These are phyloP conservation scores for Aspergillus ochraceus DNA, from an alignment of 2,329 filamentous ascomycete species.

Conservation along the genomic window DNA sequence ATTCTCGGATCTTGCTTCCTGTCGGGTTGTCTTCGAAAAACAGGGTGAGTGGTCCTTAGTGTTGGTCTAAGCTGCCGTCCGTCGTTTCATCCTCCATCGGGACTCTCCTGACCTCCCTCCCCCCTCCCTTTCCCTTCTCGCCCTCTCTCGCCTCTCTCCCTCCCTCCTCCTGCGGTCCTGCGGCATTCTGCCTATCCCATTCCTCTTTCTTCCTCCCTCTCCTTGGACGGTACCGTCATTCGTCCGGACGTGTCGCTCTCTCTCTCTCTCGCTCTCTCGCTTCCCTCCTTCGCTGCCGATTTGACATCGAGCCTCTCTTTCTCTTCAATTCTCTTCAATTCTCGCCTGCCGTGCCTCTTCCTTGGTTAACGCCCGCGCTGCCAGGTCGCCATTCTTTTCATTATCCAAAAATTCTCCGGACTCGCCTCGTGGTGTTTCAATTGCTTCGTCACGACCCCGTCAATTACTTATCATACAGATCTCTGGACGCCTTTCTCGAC, in stretches of 20 bases:
- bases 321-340: constrained; percentile 7
- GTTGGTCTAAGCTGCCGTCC: constrained; percentile 10
- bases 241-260: constrained; percentile 6
- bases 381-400: constrained; percentile 17
- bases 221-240: constrained; percentile 2
- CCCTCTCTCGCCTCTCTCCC: constrained; percentile 5
- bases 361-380: constrained; percentile 14
- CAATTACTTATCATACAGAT: not conserved
- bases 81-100: constrained; percentile 20
- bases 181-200: not conserved
- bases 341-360: constrained; percentile 13
- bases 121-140: constrained; percentile 5
- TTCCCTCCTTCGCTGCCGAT: constrained; percentile 15
- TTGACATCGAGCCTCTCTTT: constrained; percentile 23
- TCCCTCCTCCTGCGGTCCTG: not conserved
- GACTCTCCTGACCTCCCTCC: constrained; percentile 1
- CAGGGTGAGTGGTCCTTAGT: constrained; percentile 6
- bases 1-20: constrained; percentile 1
- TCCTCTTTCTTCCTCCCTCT: constrained; percentile 1
- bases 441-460: not conserved
- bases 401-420: no score
- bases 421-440: not conserved
- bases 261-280: constrained; percentile 12
- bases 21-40: not conserved
- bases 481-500: not conserved